These are phyloP conservation scores for Echria macrotheca DNA, from an alignment of 495 filamentous ascomycete species.

Conservation along the genomic window DNA sequence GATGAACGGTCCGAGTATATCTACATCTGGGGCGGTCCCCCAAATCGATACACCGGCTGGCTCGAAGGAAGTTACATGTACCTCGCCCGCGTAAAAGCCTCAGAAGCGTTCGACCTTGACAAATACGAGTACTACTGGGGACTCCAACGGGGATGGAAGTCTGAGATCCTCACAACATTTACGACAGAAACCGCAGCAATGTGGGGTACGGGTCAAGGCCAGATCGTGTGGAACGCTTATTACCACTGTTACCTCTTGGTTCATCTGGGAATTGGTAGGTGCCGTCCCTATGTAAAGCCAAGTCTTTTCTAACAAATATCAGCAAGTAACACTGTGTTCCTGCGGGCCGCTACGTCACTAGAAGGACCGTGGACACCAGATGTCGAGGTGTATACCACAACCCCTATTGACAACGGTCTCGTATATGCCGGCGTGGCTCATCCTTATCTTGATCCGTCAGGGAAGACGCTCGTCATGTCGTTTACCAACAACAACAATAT, in stretches of 20 bases:
- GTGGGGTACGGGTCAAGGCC: conserved; percentile 29
- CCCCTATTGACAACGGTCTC: conserved; percentile 24
- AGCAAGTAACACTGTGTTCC: conserved; percentile 18
- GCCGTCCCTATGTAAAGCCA: neutral
- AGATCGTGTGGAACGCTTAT: conserved; percentile 28
- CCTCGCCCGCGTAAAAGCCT: conserved; percentile 29
- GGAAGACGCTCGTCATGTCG: conserved; percentile 24
- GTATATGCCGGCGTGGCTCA: conserved; percentile 32
- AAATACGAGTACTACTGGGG: conserved; percentile 38
- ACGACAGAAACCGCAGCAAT: conserved; percentile 25
- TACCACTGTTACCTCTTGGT: conserved; percentile 29
- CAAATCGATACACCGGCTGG: conserved; percentile 19
- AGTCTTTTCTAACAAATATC: neutral
- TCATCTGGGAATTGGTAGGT: conserved; percentile 25
- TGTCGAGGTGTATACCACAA: conserved; percentile 25
- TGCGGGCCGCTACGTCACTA: conserved; percentile 24
- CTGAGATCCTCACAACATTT: conserved; percentile 20
- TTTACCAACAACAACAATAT: conserved; percentile 34
- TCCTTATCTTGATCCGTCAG: conserved; percentile 28
- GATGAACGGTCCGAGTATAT: conserved; percentile 31
- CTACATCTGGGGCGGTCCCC: conserved; percentile 32
- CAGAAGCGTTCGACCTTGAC: conserved; percentile 27
- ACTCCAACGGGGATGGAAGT: conserved; percentile 24
- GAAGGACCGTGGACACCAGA: conserved; percentile 35
- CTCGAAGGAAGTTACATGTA: conserved; percentile 26